Evolutionary conservation across 257 asterid genomes (phyloP), one percentile per base, ranked within the genome.

Genomic region (Fraxinus cuspidata): DNA sequence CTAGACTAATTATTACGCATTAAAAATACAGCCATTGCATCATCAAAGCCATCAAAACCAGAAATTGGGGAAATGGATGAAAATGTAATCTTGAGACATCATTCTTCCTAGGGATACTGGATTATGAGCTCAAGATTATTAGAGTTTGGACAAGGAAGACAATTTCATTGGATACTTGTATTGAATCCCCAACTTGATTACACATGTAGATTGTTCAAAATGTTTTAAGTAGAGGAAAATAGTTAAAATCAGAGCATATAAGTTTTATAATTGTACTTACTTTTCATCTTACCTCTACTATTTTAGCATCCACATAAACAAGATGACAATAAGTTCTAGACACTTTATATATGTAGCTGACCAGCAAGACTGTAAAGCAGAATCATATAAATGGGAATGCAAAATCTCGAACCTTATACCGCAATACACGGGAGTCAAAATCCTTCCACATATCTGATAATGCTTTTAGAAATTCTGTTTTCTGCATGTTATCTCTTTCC

Each of bases 401-500:
- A 82, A 60, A 76, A 83, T 75, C 38, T 35, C 92, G 75, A 76
- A 96, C 99, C 99, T 93, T 96, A 82, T 93, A 96, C 77, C 98
- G 99, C 91, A 96, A 82, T 84, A 96, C 97, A 80, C 98, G 98
- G 74, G 96, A 84, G 76, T 96, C 96, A 74, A 96, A 96, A 83
- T 96, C 99, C 87, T 96, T 96, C 99, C 99, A 93, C 99, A 96
- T 96, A 86, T 94, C 97, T 60, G 97, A 89, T 84, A 96, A 86
- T 86, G 99, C 99, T 86, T 92, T 96, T 78, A 96, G 85, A 81
- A 96, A 96, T 79, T 96, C 98, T 74, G 99, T 80, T 87, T 96
- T 96, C 90, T 93, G 97, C 92, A 93, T 92, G 92, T 93, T 96
- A 76, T 96, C 99, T 85, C 99, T 92, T 86, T 93, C 99, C 99